Evolutionary conservation across 495 filamentous ascomycete genomes (phyloP).

Genomic region (Aspergillus cavernicola): DNA sequence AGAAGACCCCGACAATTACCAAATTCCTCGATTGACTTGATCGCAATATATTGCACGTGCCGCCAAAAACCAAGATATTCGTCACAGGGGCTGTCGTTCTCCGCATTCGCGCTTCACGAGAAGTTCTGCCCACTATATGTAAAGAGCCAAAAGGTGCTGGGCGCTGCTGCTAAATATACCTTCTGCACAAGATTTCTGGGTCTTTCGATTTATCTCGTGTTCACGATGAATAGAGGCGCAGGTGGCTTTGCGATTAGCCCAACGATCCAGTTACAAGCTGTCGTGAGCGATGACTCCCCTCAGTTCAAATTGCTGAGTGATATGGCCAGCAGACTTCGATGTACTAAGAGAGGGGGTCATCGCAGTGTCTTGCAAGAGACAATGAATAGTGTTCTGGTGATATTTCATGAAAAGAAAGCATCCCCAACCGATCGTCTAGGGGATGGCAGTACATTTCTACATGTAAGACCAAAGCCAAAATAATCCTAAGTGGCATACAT

Average conservation of each 20-base stretch:
- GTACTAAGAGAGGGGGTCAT: no score
- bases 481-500: no score
- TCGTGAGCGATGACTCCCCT: background rate
- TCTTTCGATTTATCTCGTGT: background rate
- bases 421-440: background rate
- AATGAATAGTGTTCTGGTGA: background rate
- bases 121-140: background rate
- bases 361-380: background rate
- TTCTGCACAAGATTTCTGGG: background rate
- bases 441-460: background rate
- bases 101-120: background rate
- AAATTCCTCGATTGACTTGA: background rate
- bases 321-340: background rate
- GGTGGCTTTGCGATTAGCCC: background rate
- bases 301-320: background rate
- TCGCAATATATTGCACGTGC: background rate
- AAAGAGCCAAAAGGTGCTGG: background rate
- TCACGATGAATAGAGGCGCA: background rate
- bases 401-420: background rate
- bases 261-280: background rate
- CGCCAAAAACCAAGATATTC: background rate
- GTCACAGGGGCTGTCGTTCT: background rate
- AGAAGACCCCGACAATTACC: background rate
- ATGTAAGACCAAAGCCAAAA: slow-evolving; percentile 2
- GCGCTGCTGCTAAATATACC: background rate